Evolutionary conservation across 2,329 filamentous ascomycete genomes (phyloP).

Genomic region (Salinomyces thailandicus): DNA sequence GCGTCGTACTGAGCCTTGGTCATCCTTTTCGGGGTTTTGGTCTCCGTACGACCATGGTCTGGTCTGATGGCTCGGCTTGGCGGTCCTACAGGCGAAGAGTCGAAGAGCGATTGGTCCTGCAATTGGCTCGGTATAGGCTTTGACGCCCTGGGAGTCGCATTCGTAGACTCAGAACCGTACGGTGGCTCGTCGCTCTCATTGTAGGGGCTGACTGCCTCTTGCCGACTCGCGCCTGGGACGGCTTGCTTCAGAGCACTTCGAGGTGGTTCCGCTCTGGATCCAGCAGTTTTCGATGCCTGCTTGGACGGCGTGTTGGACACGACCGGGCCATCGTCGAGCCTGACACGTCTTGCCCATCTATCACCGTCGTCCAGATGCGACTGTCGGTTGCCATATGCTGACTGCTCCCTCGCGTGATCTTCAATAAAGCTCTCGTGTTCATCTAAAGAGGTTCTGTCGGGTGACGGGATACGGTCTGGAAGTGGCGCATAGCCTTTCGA

Average conservation of each 20-base stretch:
- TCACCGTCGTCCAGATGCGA: conserved; percentile 20
- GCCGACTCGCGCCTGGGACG: conserved; percentile 9
- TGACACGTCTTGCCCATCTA: conserved; percentile 15
- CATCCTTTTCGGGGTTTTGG: conserved; percentile 57
- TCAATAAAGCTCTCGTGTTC: conserved; percentile 9
- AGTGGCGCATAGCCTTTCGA: conserved; percentile 23
- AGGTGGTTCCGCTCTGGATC: background rate
- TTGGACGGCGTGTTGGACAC: conserved; percentile 3
- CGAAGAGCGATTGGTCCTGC: conserved; percentile 19
- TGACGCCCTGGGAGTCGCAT: conserved; percentile 16
- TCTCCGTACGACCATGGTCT: conserved; percentile 14
- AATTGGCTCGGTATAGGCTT: conserved; percentile 6
- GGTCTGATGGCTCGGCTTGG: conserved; percentile 23
- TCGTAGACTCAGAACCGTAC: conserved; percentile 12
- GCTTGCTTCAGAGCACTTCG: conserved; percentile 4
- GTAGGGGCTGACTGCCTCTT: conserved; percentile 14
- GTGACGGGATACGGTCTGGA: conserved; percentile 20
- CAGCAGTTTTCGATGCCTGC: conserved; percentile 4
- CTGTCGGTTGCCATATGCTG: conserved; percentile 14
- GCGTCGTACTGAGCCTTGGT: conserved; percentile 76
- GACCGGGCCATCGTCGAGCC: conserved; percentile 11
- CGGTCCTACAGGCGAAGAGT: conserved; percentile 24
- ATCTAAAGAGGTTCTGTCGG: conserved; percentile 13
- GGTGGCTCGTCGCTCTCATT: conserved; percentile 15
- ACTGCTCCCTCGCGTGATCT: conserved; percentile 11